Evolutionary conservation across 192 early-diverging fungal genomes (phyloP).

Genomic region (Coemansia sp.): DNA sequence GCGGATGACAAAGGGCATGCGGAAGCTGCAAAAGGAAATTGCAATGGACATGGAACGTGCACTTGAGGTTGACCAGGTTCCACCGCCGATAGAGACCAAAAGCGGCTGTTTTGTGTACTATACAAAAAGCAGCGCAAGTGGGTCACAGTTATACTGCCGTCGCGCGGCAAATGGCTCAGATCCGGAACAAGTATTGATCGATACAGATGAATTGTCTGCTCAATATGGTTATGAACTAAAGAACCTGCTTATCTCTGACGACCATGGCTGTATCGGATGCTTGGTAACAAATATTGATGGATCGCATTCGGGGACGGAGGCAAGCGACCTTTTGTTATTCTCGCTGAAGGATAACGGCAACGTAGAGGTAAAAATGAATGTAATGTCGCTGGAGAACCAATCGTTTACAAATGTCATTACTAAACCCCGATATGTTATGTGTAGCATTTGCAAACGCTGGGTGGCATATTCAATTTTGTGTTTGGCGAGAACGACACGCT

Average conservation of each 20-base stretch:
- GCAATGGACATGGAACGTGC: slow-evolving; percentile 40
- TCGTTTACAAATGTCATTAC: too few relatives aligned
- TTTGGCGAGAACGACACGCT: slow-evolving; percentile 58
- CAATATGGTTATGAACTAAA: slow-evolving; percentile 20
- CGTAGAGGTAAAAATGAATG: slow-evolving; percentile 19
- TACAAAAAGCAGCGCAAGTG: slow-evolving; percentile 2
- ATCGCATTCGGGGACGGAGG: slow-evolving; percentile 18
- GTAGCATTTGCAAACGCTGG: slow-evolving; percentile 50
- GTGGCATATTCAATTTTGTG: slow-evolving; percentile 63
- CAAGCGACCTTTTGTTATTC: slow-evolving; percentile 32
- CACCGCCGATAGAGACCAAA: slow-evolving; percentile 45
- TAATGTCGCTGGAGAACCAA: too few relatives aligned
- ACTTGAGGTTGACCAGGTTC: slow-evolving; percentile 32
- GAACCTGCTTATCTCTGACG: slow-evolving; percentile 45
- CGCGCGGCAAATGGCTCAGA: not conserved
- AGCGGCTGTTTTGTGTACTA: slow-evolving; percentile 44
- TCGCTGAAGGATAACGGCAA: slow-evolving; percentile 9
- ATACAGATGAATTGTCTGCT: slow-evolving; percentile 14
- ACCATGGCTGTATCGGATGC: slow-evolving; percentile 30
- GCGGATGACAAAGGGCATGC: slow-evolving; percentile 12
- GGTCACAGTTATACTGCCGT: slow-evolving; percentile 33
- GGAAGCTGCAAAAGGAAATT: slow-evolving; percentile 24
- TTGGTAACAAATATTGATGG: slow-evolving; percentile 13
- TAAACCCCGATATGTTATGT: not conserved
- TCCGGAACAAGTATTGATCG: slow-evolving; percentile 37